phyloP scores from a whole-genome alignment of 352 stramenopile species.

The Globisporangium nagaii region DNA sequence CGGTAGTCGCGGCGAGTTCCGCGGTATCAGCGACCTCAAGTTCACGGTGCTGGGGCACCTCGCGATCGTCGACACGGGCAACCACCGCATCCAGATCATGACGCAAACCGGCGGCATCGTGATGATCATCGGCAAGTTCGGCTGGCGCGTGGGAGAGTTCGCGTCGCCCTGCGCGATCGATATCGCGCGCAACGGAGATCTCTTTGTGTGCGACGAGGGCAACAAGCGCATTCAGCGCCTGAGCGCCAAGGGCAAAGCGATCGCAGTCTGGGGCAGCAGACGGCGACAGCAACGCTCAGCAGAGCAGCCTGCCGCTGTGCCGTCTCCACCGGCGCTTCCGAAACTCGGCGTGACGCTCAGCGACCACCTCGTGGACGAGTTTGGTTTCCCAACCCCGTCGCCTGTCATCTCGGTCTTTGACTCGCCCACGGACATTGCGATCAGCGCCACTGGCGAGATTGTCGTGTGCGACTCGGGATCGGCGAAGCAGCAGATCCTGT shows the following conservation, averaged over 20 bases:
- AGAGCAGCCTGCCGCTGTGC: neutral
- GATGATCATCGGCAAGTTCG: slow-evolving; percentile 27
- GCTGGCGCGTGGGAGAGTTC: slow-evolving; percentile 26
- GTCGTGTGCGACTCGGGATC: slow-evolving; percentile 35
- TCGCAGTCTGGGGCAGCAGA: slow-evolving; percentile 36
- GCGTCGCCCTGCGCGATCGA: slow-evolving; percentile 28
- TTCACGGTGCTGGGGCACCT: slow-evolving; percentile 46
- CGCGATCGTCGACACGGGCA: slow-evolving; percentile 46
- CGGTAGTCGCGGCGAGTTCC: slow-evolving; percentile 38
- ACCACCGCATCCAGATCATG: slow-evolving; percentile 54
- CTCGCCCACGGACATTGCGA: slow-evolving; percentile 14
- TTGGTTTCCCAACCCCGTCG: slow-evolving; percentile 3
- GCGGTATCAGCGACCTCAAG: slow-evolving; percentile 37
- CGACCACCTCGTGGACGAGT: neutral
- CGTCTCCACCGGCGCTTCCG: too few species aligned
- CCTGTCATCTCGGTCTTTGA: slow-evolving; percentile 26
- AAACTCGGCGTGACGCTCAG: too few species aligned
- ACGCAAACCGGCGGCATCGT: slow-evolving; percentile 38
- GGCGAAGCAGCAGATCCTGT: slow-evolving; percentile 19
- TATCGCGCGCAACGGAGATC: slow-evolving; percentile 32
- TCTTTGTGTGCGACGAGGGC: slow-evolving; percentile 54
- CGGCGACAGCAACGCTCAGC: slow-evolving; percentile 4
- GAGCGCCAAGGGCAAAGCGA: slow-evolving; percentile 29
- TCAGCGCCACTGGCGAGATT: slow-evolving; percentile 27
- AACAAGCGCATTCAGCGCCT: slow-evolving; percentile 64